phyloP scores from a whole-genome alignment of 768 basidiomycete species.

The Lyophyllum atratum region DNA sequence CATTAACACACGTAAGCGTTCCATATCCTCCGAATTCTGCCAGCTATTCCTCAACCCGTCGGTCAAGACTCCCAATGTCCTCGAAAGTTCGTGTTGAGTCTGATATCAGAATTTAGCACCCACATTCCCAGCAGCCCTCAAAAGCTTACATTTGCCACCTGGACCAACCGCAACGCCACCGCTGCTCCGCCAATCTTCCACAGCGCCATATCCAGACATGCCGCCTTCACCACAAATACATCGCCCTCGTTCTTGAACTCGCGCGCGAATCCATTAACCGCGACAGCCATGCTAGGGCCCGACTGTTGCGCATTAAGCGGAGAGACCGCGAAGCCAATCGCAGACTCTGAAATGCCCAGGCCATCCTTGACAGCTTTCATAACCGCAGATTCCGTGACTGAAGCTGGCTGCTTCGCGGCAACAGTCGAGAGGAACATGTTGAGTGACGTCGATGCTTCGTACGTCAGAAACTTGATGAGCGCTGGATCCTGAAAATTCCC shows the following conservation, averaged over 20 bases:
- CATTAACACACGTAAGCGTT: constrained; percentile 66
- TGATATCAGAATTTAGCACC: constrained; percentile 30
- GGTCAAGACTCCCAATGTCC: constrained; percentile 68
- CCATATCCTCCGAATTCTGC: constrained; percentile 96
- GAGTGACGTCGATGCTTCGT: constrained; percentile 81
- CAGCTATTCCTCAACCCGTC: constrained; percentile 84
- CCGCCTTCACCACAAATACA: constrained; percentile 59
- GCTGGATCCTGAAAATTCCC: constrained; percentile 74
- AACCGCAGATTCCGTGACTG: constrained; percentile 33
- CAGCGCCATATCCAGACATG: constrained; percentile 70
- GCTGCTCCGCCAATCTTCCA: constrained; percentile 86
- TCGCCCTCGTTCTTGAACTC: constrained; percentile 47
- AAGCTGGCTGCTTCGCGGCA: constrained; percentile 33
- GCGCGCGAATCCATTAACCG: constrained; percentile 18
- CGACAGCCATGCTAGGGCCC: constrained; percentile 15
- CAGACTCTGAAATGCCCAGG: constrained; percentile 39
- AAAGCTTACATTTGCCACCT: constrained; percentile 65
- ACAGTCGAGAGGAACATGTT: constrained; percentile 70
- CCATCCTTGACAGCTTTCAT: constrained; percentile 55
- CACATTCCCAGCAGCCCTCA: constrained; percentile 39
- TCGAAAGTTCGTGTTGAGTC: constrained; percentile 78
- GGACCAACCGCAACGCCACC: constrained; percentile 70
- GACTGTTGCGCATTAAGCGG: constrained; percentile 29
- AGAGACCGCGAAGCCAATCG: constrained; percentile 43
- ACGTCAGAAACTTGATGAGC: constrained; percentile 77